Evolutionary conservation across 78 protist genomes (phyloP), one percentile per base, ranked within the genome.

Genomic region (Polysphondylium violaceum): DNA sequence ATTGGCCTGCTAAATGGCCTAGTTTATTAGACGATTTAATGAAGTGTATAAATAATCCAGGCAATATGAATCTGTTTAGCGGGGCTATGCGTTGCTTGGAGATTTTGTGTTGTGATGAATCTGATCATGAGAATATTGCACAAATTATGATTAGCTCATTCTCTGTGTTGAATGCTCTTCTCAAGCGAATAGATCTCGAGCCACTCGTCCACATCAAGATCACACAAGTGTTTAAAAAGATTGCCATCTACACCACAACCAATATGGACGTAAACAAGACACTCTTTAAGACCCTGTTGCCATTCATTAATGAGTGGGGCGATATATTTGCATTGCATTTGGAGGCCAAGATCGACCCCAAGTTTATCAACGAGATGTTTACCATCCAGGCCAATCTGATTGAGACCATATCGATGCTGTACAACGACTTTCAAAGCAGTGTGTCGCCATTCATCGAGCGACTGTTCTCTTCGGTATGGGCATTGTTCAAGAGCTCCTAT

Each of bases 1-100:
- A 81, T 56, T 81, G 89, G 89, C 89, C 89, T 29, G 35, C 47
- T 36, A 38, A 81, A 23, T 81, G 89, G 89, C 89, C 89, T 38
- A 43, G 36, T 16, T 40, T 81, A 17, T 27, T 81, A 8, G 77
- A 64, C 11, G 77, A 81, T 14, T 31, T 81, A 25, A 16, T 81
- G 5, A 55, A 51, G 40, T 81, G 89, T 68, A 12, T 81, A 23
- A 65, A 65, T 72, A 29, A 21, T 33, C 16, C 14, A 12, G 38
- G 55, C 23, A 68, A 47, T 29, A 38, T 12, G 6, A 72, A 81
- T 81, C 29, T 81, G 11, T 41, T 81, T 33, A 11, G 40, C 51
- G 89, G 89, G 35, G 76, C 68, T 36, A n/a, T 81, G 19, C 50
- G 31, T 40, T 36, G 71, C 55, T 68, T 81, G 31, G 77, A 81